These are phyloP conservation scores for Tilletia setariae DNA, from an alignment of 1,284 basidiomycete genomes.

Conservation along the genomic window DNA sequence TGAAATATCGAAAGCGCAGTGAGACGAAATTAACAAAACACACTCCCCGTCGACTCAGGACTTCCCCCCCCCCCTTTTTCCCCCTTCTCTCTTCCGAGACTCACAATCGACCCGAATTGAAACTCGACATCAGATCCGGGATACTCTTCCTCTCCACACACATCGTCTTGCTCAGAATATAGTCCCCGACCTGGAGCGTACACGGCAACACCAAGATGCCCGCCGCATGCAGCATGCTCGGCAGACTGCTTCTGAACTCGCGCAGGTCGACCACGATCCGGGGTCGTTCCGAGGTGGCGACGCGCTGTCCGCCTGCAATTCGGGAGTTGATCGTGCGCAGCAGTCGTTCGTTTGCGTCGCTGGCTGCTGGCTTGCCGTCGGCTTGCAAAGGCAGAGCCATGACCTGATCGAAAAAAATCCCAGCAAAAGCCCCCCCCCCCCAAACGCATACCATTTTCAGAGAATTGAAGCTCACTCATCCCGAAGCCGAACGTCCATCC, in stretches of 20 bases:
- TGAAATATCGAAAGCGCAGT: too few relatives aligned
- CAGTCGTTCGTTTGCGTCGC: slow-evolving; percentile 57
- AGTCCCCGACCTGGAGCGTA: slow-evolving; percentile 91
- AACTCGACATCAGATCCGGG: slow-evolving; percentile 82
- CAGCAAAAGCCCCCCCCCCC: neutral
- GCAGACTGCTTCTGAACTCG: slow-evolving; percentile 89
- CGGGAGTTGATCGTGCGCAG: slow-evolving; percentile 84
- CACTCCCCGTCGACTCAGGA: neutral
- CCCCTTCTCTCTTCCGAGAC: too few relatives aligned
- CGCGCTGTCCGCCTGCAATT: slow-evolving; percentile 77
- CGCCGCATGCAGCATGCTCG: slow-evolving; percentile 81
- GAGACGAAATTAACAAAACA: too few relatives aligned
- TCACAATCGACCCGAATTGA: slow-evolving; percentile 79
- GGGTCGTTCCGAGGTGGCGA: slow-evolving; percentile 66
- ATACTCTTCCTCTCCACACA: slow-evolving; percentile 94
- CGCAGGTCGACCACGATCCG: slow-evolving; percentile 92
- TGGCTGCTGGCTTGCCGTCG: slow-evolving; percentile 62
- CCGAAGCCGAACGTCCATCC: neutral
- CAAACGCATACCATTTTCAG: neutral
- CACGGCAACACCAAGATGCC: slow-evolving; percentile 78
- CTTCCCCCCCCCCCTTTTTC: too few relatives aligned
- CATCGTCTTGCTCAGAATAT: slow-evolving; percentile 90
- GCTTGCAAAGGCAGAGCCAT: slow-evolving; percentile 89
- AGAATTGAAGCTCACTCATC: neutral
- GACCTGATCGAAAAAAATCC: slow-evolving; percentile 56